phyloP scores from a whole-genome alignment of 805 yeast genomes.

The Wickerhamiella nectarea region DNA sequence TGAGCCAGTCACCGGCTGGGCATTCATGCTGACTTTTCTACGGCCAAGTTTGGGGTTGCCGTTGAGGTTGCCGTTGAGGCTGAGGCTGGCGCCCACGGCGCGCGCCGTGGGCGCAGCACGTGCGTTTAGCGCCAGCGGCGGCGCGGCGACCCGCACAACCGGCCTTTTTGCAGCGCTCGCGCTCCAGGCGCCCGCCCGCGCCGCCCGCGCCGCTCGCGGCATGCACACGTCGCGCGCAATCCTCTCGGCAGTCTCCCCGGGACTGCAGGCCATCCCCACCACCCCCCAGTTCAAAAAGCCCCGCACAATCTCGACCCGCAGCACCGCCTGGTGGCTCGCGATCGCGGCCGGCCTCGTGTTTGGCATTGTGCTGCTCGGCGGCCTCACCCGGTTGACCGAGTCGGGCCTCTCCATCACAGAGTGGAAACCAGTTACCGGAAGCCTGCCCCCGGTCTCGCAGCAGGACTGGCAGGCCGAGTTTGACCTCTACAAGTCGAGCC shows the following conservation, averaged over 20 bases:
- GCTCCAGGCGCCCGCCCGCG: too few relatives aligned
- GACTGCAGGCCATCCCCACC: slow-evolving; percentile 15
- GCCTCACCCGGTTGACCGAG: slow-evolving; percentile 87
- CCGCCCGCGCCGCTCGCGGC: neutral
- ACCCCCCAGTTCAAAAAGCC: slow-evolving; percentile 15
- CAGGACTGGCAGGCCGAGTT: slow-evolving; percentile 81
- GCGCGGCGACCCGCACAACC: too few relatives aligned
- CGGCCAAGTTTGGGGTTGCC: too few relatives aligned
- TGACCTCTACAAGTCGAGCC: slow-evolving; percentile 64
- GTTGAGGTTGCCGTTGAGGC: too few relatives aligned
- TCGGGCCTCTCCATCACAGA: slow-evolving; percentile 93
- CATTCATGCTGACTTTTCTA: too few relatives aligned
- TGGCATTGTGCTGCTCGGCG: slow-evolving; percentile 93
- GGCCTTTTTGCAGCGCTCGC: too few relatives aligned
- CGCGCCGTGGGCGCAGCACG: too few relatives aligned
- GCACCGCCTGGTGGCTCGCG: slow-evolving; percentile 76
- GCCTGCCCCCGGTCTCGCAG: slow-evolving; percentile 74
- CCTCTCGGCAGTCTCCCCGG: slow-evolving; percentile 8
- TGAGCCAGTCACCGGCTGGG: too few relatives aligned
- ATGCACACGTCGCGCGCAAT: neutral
- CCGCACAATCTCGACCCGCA: slow-evolving; percentile 34
- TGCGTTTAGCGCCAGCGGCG: too few relatives aligned
- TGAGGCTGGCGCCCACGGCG: too few relatives aligned
- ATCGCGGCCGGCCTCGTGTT: slow-evolving; percentile 82
- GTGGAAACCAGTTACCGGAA: slow-evolving; percentile 96